Evolutionary conservation across 257 asterid genomes (phyloP).

Genomic region (Capsicum rhomboideum): DNA sequence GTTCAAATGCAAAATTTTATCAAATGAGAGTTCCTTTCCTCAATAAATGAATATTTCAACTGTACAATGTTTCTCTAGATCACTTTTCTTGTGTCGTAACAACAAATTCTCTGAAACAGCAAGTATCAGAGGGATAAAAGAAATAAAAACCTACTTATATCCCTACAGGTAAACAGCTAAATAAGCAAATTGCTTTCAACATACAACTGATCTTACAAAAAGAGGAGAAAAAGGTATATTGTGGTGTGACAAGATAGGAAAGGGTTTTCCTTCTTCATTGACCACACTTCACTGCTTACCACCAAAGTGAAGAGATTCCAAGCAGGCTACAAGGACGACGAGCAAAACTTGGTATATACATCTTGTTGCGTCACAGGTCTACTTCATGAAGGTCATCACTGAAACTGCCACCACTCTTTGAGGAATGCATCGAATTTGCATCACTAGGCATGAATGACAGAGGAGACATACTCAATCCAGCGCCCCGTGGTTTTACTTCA

Average conservation of each 20-base stretch:
- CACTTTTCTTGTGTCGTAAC: conserved; percentile 7
- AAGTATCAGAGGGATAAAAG: not conserved
- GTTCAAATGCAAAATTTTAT: not conserved
- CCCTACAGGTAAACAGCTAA: conserved; percentile 32
- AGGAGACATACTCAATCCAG: conserved; percentile 41
- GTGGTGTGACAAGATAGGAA: not conserved
- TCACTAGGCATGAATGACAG: conserved; percentile 22
- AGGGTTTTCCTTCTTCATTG: not conserved
- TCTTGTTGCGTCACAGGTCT: conserved; percentile 51
- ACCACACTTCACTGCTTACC: not conserved
- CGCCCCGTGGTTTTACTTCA: conserved; percentile 42
- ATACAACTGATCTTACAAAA: conserved; percentile 27
- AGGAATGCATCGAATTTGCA: conserved; percentile 18
- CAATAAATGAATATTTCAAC: conserved; percentile 27
- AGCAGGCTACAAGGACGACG: not conserved
- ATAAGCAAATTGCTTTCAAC: conserved; percentile 25
- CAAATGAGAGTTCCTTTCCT: not conserved
- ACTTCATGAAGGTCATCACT: conserved; percentile 95
- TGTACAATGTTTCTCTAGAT: conserved; percentile 34
- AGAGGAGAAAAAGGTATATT: not conserved
- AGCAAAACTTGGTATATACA: conserved; percentile 45
- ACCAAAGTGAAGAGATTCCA: not conserved
- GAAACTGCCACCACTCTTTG: conserved; percentile 23
- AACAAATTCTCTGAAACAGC: conserved; percentile 2
- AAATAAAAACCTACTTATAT: conserved; percentile 27